Conservation (phyloP, 108 stramenopile genomes). For the Nitzschia palea region DNA sequence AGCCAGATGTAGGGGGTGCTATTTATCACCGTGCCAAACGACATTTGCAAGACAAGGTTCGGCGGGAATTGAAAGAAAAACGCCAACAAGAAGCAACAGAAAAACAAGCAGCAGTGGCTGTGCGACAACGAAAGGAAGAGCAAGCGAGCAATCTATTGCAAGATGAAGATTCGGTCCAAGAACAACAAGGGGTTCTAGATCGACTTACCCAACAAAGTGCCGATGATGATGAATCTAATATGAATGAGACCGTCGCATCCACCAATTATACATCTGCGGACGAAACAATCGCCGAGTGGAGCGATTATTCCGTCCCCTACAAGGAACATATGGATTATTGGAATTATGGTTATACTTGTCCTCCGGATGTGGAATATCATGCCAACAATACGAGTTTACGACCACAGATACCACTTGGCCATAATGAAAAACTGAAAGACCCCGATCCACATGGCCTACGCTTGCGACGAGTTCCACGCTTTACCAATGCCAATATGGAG, state of each 20-base stretch:
- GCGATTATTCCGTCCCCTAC: not conserved
- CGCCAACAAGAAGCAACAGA: not conserved
- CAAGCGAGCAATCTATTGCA: not conserved
- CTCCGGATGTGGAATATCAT: not conserved
- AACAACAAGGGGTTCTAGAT: constrained; percentile 30
- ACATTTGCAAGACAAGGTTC: constrained; percentile 1
- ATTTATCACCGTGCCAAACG: constrained; percentile 9
- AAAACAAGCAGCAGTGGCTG: not conserved
- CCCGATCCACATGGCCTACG: constrained; percentile 2
- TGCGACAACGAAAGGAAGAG: not conserved
- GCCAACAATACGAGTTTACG: not conserved
- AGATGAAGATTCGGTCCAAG: constrained; percentile 37
- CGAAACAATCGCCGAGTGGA: not conserved
- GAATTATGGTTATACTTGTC: constrained; percentile 19
- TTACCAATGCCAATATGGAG: not conserved
- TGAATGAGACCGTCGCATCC: not conserved
- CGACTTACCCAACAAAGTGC: constrained; percentile 20
- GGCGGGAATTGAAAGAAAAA: constrained; percentile 3
- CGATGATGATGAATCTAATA: not conserved
- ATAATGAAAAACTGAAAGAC: not conserved
- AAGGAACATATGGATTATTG: constrained; percentile 26
- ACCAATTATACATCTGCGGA: not conserved
- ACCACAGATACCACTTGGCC: not conserved
- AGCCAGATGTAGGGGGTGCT: constrained; percentile 30
- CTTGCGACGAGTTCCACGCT: not conserved